Conservation (phyloP, 2,329 filamentous ascomycete species). For the Tolypocladium pustulatum region DNA sequence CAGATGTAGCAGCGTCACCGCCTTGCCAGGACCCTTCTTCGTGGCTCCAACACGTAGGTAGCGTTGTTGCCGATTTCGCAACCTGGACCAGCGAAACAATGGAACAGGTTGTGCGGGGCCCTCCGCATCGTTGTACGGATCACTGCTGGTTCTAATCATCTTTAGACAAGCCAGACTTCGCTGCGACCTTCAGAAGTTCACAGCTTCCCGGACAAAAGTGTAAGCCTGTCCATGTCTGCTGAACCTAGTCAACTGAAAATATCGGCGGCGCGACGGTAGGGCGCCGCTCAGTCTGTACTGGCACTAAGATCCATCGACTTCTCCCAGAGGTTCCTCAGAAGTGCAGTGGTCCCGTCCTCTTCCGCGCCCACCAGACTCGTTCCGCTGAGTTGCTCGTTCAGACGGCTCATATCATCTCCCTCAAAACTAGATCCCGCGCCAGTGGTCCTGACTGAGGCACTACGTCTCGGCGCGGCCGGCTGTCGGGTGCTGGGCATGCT, state of each 20-base stretch:
- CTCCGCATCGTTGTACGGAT: not conserved
- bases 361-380: conserved; percentile 37
- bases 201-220: not conserved
- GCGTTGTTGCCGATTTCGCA: not conserved
- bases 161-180: not conserved
- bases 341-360: conserved; percentile 37
- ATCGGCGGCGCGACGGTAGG: not conserved
- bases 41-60: not conserved
- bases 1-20: not conserved
- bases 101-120: not conserved
- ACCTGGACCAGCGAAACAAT: not conserved
- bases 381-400: conserved; percentile 36
- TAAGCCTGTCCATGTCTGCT: not conserved
- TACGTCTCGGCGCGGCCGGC: conserved; percentile 18
- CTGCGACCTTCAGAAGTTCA: not conserved
- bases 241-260: not conserved
- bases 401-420: conserved; percentile 29
- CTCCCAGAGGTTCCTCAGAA: conserved; percentile 52
- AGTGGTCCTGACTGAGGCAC: conserved; percentile 25
- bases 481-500: conserved; percentile 25
- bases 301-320: conserved; percentile 47
- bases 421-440: conserved; percentile 34
- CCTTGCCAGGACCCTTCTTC: not conserved
- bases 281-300: conserved; percentile 23
- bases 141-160: not conserved